phyloP scores from a whole-genome alignment of 768 basidiomycete genomes.

The Dendrothele bispora region DNA sequence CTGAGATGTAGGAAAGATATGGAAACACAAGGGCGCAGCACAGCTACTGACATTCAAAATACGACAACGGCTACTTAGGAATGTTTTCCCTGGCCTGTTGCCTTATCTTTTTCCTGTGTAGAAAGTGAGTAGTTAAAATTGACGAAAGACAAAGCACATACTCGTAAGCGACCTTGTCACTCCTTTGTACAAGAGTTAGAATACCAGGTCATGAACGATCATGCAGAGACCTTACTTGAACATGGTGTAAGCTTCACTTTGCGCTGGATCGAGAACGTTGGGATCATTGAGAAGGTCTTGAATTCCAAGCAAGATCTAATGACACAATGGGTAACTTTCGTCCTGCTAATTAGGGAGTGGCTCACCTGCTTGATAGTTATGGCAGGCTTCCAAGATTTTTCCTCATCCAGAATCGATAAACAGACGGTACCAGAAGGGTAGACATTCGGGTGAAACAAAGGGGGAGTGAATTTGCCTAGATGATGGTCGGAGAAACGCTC shows the following conservation, averaged over 20 bases:
- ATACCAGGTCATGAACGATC: not conserved
- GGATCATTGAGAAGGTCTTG: conserved; percentile 96
- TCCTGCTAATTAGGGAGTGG: not conserved
- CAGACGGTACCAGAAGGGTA: conserved; percentile 99
- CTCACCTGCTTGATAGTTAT: conserved; percentile 97
- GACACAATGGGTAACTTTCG: not conserved
- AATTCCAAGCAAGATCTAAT: conserved; percentile 89
- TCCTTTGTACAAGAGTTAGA: conserved; percentile 47
- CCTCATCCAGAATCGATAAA: conserved; percentile 95
- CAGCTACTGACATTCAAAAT: not conserved
- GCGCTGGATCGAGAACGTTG: conserved; percentile 96
- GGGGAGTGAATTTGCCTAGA: conserved; percentile 93
- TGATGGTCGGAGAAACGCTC: conserved; percentile 3
- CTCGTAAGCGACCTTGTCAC: conserved; percentile 94
- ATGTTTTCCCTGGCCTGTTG: conserved; percentile 88
- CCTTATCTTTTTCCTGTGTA: conserved; percentile 70
- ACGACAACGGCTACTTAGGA: conserved; percentile 59
- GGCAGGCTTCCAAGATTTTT: conserved; percentile 98
- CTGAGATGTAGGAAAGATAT: conserved; percentile 10
- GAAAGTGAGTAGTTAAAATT: conserved; percentile 4
- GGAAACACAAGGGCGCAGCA: conserved; percentile 5
- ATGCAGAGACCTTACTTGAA: conserved; percentile 76
- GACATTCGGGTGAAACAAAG: conserved; percentile 97
- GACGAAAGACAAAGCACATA: conserved; percentile 35
- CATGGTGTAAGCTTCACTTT: conserved; percentile 98